Base-by-base conservation (phyloP, 139 green algal species). In the Pseudopediastrum boryanum region DNA sequence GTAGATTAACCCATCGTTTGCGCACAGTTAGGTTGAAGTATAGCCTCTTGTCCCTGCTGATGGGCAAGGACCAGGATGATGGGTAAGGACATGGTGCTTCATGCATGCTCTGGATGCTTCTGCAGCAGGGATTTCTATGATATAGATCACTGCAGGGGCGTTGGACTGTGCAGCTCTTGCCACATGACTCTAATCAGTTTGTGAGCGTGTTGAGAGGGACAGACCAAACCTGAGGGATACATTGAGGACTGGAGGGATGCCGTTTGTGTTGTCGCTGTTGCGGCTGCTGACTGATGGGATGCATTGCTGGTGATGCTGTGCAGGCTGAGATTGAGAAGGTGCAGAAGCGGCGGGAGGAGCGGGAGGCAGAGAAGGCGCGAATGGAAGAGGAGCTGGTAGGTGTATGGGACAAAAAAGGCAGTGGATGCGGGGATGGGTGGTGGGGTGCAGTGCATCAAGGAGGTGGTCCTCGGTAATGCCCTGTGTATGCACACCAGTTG, bases 291-390 rank as follows among this genome's bases (percentile, higher is more conserved):
- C 19, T 58, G 19, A 16, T n/a, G 48, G 19, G 21, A n/a, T 58
- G 19, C 21, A n/a, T 62, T 62, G 52, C 7, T 62, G 52, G 25
- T 62, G 52, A 25, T 63, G 4, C 58, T 41, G n/a, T 35, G 7
- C 71, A 81, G 58, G 38, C 68, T 62, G 95, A 98, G 87, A 96
- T 98, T 54, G 91, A 96, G 64, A 96, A 97, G 83, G 93, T 98
- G 59, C 93, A 96, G 83, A 91, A 93, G 86, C 86, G 93, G 9
- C 85, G 94, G 35, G 91, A 94, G 75, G 92, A 98, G 72, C 76
- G 91, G 2, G 93, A 97, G 81, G 78, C 77, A 33, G 93, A 97
- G 85, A 90, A 90, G 41, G 85, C 77, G n/a, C 82, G 89, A 31
- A 85, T 92, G 77, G 92, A 96, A 69, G 93, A 96, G 80, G 95